Percentiles rank a stretch among this genome's conserved stretches.
Conservation (phyloP, 169 alveolate species). For the Pseudocohnilembus persalinus region DNA sequence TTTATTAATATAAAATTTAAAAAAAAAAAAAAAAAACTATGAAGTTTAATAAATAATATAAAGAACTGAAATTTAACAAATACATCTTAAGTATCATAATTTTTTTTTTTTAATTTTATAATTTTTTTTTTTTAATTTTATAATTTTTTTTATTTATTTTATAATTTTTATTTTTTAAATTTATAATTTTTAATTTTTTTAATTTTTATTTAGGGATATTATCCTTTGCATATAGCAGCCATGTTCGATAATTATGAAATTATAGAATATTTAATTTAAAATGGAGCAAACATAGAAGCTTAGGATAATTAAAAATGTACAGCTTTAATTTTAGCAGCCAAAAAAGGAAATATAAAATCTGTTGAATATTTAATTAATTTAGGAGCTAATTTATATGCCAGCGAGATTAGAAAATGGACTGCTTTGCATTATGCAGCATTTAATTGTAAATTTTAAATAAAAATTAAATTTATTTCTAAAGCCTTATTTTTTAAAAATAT, state of each 20-base stretch:
- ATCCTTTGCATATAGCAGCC: slow-evolving; percentile 82
- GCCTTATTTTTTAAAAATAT: neutral
- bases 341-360: slow-evolving; percentile 68
- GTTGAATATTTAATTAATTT: slow-evolving; percentile 52
- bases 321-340: slow-evolving; percentile 78
- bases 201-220: slow-evolving; percentile 56
- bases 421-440: slow-evolving; percentile 79
- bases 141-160: too few relatives aligned
- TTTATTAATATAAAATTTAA: too few relatives aligned
- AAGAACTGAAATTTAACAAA: too few relatives aligned
- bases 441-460: slow-evolving; percentile 45
- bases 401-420: slow-evolving; percentile 74
- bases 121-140: too few relatives aligned
- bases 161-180: neutral
- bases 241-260: slow-evolving; percentile 59
- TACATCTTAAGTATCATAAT: too few relatives aligned
- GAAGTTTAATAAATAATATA: too few relatives aligned
- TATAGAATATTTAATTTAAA: slow-evolving; percentile 52
- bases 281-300: slow-evolving; percentile 57
- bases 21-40: too few relatives aligned
- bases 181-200: slow-evolving; percentile 33
- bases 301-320: slow-evolving; percentile 68
- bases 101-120: too few relatives aligned
- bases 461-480: too few relatives aligned
- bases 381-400: slow-evolving; percentile 65